phyloP scores from a whole-genome alignment of 495 filamentous ascomycete genomes.

The Annulohypoxylon nitens region DNA sequence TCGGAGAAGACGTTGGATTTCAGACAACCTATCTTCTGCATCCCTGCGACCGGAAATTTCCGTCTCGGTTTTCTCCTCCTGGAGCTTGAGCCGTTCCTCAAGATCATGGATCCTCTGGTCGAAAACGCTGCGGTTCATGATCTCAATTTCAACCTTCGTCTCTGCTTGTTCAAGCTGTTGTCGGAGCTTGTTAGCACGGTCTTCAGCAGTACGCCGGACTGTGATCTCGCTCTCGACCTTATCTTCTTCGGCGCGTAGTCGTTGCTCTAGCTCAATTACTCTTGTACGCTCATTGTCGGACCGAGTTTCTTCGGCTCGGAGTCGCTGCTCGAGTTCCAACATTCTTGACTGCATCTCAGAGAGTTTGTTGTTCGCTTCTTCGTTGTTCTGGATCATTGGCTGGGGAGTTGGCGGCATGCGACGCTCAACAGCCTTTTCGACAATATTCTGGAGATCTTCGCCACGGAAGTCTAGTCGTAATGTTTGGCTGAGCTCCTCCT shows the following conservation, averaged over 20 bases:
- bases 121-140: conserved; percentile 63
- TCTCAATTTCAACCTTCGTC: conserved; percentile 65
- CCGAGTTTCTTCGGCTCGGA: conserved; percentile 50
- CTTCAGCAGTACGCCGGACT: conserved; percentile 58
- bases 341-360: conserved; percentile 58
- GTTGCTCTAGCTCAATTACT: conserved; percentile 58
- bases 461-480: conserved; percentile 60
- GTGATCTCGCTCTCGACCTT: conserved; percentile 57
- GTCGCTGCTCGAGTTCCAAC: conserved; percentile 51
- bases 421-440: conserved; percentile 70
- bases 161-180: conserved; percentile 63
- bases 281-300: conserved; percentile 48
- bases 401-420: conserved; percentile 59
- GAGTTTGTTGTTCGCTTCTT: conserved; percentile 55
- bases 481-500: conserved; percentile 61
- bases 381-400: conserved; percentile 49
- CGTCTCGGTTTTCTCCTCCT: conserved; percentile 61
- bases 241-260: conserved; percentile 59
- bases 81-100: conserved; percentile 58
- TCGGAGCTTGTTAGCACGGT: conserved; percentile 57
- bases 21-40: conserved; percentile 78
- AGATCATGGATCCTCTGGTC: conserved; percentile 63
- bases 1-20: conserved; percentile 76
- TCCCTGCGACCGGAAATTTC: conserved; percentile 75
- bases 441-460: conserved; percentile 69